Percentiles rank a stretch among this genome's conserved stretches.
Evolutionary conservation across 2,329 filamentous ascomycete genomes (phyloP).

Genomic region (Lachnellula hyalina): DNA sequence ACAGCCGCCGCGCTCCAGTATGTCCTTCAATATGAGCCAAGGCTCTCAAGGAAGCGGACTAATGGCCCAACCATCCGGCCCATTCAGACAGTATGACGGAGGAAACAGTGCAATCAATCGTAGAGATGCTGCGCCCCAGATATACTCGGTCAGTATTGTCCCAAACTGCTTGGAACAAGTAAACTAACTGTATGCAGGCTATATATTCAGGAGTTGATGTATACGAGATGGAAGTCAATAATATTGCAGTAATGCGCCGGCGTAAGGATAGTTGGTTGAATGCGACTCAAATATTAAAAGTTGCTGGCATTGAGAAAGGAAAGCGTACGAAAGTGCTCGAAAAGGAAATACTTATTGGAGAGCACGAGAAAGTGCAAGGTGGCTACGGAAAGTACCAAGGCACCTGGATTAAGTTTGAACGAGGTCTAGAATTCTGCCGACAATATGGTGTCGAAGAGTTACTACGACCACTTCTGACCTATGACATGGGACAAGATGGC

Average conservation of each 20-base stretch:
- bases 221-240: slow-evolving; percentile 97
- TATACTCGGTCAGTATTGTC: slow-evolving; percentile 51
- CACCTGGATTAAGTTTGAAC: slow-evolving; percentile 94
- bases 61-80: slow-evolving; percentile 30
- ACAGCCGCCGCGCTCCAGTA: slow-evolving; percentile 17
- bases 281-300: slow-evolving; percentile 96
- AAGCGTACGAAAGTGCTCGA: slow-evolving; percentile 97
- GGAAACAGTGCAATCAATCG: slow-evolving; percentile 20
- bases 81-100: slow-evolving; percentile 27
- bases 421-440: slow-evolving; percentile 86
- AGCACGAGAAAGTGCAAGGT: slow-evolving; percentile 97
- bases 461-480: slow-evolving; percentile 68
- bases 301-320: slow-evolving; percentile 94
- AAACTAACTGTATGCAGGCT: slow-evolving; percentile 46
- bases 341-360: slow-evolving; percentile 92
- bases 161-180: neutral
- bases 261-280: slow-evolving; percentile 95
- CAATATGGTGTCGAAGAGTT: slow-evolving; percentile 73
- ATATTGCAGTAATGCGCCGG: slow-evolving; percentile 90
- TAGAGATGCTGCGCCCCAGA: slow-evolving; percentile 41
- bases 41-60: slow-evolving; percentile 29
- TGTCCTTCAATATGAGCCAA: slow-evolving; percentile 33
- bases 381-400: slow-evolving; percentile 99
- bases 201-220: slow-evolving; percentile 94
- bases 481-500: slow-evolving; percentile 75